These are phyloP conservation scores for Fusarium decemcellulare DNA, from an alignment of 2,329 filamentous ascomycete genomes.

Conservation along the genomic window DNA sequence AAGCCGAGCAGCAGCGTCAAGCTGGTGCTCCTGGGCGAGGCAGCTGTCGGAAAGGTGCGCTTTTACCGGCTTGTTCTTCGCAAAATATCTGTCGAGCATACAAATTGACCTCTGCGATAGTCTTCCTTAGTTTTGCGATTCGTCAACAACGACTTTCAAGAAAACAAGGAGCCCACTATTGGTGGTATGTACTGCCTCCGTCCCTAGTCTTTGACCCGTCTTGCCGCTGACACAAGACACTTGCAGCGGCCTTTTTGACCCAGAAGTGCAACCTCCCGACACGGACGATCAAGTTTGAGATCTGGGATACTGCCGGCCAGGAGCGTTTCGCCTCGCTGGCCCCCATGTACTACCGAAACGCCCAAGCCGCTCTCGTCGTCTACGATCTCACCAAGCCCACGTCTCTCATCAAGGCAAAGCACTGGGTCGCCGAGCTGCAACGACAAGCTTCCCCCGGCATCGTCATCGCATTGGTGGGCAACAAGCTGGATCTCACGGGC, in stretches of 20 bases:
- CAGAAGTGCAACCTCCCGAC: conserved; percentile 98
- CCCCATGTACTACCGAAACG: conserved; percentile 99
- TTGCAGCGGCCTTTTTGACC: conserved; percentile 91
- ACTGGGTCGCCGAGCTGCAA: conserved; percentile 98
- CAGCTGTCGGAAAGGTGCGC: conserved; percentile 95
- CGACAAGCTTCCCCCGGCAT: conserved; percentile 96
- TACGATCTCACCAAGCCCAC: conserved; percentile 99
- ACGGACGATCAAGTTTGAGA: conserved; percentile 93
- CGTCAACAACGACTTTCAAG: conserved; percentile 99
- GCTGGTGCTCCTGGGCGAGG: conserved; percentile 97
- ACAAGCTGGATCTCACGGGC: conserved; percentile 92
- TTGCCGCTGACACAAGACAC: conserved; percentile 28
- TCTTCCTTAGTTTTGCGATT: conserved; percentile 98
- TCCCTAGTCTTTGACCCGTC: neutral
- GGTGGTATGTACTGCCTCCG: conserved; percentile 75
- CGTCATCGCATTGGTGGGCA: conserved; percentile 96
- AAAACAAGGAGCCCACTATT: conserved; percentile 99
- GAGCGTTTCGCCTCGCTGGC: conserved; percentile 97
- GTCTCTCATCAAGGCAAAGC: conserved; percentile 95
- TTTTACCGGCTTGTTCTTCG: neutral
- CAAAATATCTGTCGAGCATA: conserved; percentile 2
- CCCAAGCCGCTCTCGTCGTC: conserved; percentile 96
- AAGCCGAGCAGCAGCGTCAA: conserved; percentile 99
- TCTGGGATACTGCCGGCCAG: conserved; percentile 98
- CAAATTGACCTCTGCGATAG: conserved; percentile 62